Conservation (phyloP, 2,329 filamentous ascomycete species). For the Pseudopyricularia javanii region DNA sequence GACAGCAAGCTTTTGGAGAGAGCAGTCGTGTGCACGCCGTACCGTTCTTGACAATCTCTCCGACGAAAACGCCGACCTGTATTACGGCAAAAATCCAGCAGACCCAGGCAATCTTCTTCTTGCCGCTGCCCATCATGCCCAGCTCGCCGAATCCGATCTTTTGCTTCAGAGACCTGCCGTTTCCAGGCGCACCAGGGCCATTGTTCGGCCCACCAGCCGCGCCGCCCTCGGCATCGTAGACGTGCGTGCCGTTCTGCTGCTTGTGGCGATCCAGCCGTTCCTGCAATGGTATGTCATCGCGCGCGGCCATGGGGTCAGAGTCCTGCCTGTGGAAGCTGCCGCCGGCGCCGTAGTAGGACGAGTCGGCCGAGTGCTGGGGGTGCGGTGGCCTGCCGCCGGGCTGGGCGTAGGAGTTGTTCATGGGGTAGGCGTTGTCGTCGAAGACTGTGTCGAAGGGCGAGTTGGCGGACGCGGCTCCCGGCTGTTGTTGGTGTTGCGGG, state of each 20-base stretch:
- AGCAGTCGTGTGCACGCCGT: conserved; percentile 19
- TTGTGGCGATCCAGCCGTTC: conserved; percentile 23
- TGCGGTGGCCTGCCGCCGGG: conserved; percentile 6
- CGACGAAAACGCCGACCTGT: conserved; percentile 80
- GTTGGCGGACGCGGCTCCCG: conserved; percentile 5
- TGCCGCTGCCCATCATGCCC: conserved; percentile 44
- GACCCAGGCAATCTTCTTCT: conserved; percentile 59
- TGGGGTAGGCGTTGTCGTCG: conserved; percentile 54
- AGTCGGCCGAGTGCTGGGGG: conserved; percentile 31
- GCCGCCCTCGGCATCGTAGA: conserved; percentile 36
- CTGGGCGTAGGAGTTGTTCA: conserved; percentile 25
- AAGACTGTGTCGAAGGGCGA: conserved; percentile 53
- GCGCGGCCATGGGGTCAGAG: conserved; percentile 21
- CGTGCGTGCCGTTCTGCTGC: conserved; percentile 36
- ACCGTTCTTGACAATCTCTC: conserved; percentile 77
- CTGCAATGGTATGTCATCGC: conserved; percentile 46
- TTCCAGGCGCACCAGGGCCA: background rate
- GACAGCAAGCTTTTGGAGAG: background rate
- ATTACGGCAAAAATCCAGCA: conserved; percentile 67
- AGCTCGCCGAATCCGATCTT: conserved; percentile 45
- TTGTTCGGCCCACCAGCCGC: conserved; percentile 9
- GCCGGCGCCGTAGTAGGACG: conserved; percentile 39
- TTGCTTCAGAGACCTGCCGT: conserved; percentile 23
- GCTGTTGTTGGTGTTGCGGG: conserved; percentile 20
- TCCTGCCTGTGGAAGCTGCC: conserved; percentile 17